Evolutionary conservation across 2,329 filamentous ascomycete genomes (phyloP), one percentile per base, ranked within the genome.

Genomic region (Ophiognomonia clavigignenti-juglandacearum): DNA sequence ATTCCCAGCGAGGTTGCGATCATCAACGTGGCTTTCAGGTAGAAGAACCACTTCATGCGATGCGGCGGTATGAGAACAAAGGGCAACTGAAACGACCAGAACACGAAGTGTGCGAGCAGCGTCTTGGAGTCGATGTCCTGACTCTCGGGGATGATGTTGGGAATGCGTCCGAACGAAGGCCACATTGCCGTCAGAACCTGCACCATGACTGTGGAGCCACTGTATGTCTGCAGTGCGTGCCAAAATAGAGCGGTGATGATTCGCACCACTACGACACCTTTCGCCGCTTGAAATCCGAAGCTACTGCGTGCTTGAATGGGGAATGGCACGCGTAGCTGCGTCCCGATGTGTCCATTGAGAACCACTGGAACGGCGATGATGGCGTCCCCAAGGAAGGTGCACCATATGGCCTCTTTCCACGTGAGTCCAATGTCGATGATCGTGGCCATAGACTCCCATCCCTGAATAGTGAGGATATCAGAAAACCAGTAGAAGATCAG

Each of bases 281-380:
- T 56, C 18, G 49, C 47, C 39, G 66, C 56, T 52, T 64, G 65
- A 48, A 61, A 67, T 14, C 64, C 65, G 49, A 67, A 68, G 19
- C 60, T 62, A 19, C 64, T 55, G 9, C 65, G 59, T 18, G 61
- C 55, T 4, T 59, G 58, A 11, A 68, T 62, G 1, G 64, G 61
- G 56, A 68, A 67, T 16, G 63, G 62, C 36, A 66, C 61, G 45
- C 67, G 65, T 11, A 64, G 52, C 42, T 61, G 57, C 2, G 63
- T 59, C 14, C 63, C 61, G 52, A 61, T 63, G 19, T 60, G 61
- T 35, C 64, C 62, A 39, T 66, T 65, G 23, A 66, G 53, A 4
- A 63, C 63, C 55, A 64, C 64, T 14, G 62, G 63, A 34, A 77
- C 71, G 14, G 75, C 73, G 23, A 75, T 77, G 52, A 78, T 80